Evolutionary conservation across 2,329 filamentous ascomycete species (phyloP), one percentile per base, ranked within the genome.

Genomic region (Tolypocladium amazonense): DNA sequence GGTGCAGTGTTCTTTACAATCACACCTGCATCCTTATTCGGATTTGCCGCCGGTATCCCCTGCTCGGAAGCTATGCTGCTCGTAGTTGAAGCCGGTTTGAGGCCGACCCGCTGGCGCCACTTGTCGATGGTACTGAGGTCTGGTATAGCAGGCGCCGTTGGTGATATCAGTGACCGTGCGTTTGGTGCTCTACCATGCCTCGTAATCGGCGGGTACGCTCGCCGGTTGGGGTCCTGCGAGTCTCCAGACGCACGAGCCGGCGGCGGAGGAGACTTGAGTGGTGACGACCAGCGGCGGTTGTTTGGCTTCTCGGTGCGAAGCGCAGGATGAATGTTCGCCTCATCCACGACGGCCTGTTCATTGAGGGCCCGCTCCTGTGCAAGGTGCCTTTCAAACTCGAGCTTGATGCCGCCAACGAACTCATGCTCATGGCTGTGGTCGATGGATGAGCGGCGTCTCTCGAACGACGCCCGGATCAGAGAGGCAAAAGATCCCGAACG

Each of bases 361-460:
- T 72, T 64, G 9, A 69, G 60, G 1, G 65, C 64, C 45, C 68
- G 65, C 41, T 73, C 66, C 11, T 70, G 64, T 23, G 70, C 70
- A 1, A 69, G 69, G 9, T 75, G 69, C 54, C 71, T 71, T 59
- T 76, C 69, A 55, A 73, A 68, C 55, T 76, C 75, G 20, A 77
- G 67, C 59, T 77, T 77, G 58, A 72, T 71, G 25, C 73, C 75
- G 1, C 76, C 74, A 30, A 78, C 71, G 62, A 78, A 78, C 15
- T 70, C 71, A 1, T 66, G 67, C 7, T 72, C 65, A n/a, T 62
- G 63, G 11, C 65, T 61, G 25, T 69, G 67, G 39, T 74, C 73
- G 23, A 69, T 62, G 0, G 73, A 75, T 1, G 67, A 65, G 2
- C 72, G 68, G 20, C 70, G 68, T 39, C 70, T 69, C 56, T 72